phyloP scores from a whole-genome alignment of 75 land plant species.

The Azolla pinnata region DNA sequence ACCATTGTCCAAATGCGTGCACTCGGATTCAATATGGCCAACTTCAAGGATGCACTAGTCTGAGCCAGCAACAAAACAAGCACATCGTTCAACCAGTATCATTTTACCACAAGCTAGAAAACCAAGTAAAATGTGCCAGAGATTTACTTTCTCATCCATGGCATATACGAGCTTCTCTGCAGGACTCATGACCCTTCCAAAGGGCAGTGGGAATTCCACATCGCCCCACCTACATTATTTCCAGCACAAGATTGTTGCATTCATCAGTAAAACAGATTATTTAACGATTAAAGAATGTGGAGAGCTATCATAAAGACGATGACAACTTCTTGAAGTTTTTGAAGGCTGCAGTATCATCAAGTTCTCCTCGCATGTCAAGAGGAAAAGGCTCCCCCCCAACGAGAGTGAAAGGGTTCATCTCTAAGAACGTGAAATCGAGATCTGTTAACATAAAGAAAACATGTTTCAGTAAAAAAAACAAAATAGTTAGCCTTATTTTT shows the following conservation, averaged over 20 bases:
- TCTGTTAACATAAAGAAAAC: conserved; percentile 17
- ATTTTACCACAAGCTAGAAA: too few relatives aligned
- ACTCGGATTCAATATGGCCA: conserved; percentile 39
- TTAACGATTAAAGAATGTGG: not conserved
- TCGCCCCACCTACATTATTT: conserved; percentile 28
- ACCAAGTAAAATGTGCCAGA: not conserved
- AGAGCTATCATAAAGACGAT: conserved; percentile 11
- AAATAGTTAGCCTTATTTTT: not conserved
- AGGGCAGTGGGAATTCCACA: conserved; percentile 45
- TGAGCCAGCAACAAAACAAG: conserved; percentile 3
- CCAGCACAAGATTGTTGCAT: not conserved
- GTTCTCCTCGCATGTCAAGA: conserved; percentile 47
- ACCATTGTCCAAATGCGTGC: conserved; percentile 59
- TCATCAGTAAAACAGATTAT: not conserved
- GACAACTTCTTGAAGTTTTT: conserved; percentile 51
- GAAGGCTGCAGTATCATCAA: conserved; percentile 43
- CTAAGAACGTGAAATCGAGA: conserved; percentile 43
- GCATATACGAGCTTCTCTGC: conserved; percentile 31
- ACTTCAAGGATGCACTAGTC: conserved; percentile 44
- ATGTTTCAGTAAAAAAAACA: not conserved
- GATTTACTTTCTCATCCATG: conserved; percentile 58
- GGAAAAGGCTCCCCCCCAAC: conserved; percentile 43
- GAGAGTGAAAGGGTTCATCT: conserved; percentile 49
- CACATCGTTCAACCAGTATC: not conserved
- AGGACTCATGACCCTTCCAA: conserved; percentile 47